Evolutionary conservation across 441 rosid genomes (phyloP).

Genomic region (Syzygium malaccense): DNA sequence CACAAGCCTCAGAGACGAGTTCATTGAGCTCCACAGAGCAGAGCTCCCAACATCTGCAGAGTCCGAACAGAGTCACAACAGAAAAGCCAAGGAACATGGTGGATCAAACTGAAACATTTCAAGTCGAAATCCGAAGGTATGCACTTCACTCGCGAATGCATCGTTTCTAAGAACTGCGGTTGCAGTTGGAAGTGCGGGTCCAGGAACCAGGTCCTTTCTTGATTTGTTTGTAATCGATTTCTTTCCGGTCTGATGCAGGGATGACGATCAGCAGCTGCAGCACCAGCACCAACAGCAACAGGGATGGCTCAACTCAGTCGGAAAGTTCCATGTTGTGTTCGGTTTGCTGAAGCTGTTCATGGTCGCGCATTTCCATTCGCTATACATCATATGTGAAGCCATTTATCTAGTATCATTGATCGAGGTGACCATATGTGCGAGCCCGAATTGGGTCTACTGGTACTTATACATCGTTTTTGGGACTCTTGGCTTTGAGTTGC

Average conservation of each 20-base stretch:
- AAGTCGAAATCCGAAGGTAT: not conserved
- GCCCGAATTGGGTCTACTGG: no score
- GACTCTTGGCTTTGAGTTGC: no score
- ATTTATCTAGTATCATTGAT: not conserved
- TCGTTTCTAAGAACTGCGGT: not conserved
- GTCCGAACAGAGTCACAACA: no score
- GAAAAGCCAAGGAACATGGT: no score
- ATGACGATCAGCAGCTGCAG: fast-evolving
- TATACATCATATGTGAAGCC: not conserved
- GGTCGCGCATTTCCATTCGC: not conserved
- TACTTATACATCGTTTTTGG: no score
- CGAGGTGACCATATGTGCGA: not conserved
- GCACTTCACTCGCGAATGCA: not conserved
- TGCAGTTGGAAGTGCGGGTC: not conserved
- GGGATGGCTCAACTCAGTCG: not conserved
- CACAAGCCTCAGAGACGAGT: no score
- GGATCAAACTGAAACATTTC: not conserved
- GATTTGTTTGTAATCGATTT: not conserved
- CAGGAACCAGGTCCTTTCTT: not conserved
- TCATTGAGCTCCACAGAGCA: not conserved
- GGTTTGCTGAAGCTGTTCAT: not conserved
- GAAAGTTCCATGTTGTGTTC: not conserved
- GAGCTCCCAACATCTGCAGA: not conserved
- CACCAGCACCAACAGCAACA: not conserved
- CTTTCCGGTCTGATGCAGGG: not conserved